Evolutionary conservation across 208 protist genomes (phyloP), one percentile per base, ranked within the genome.

Genomic region (Naegleria lovaniensis): DNA sequence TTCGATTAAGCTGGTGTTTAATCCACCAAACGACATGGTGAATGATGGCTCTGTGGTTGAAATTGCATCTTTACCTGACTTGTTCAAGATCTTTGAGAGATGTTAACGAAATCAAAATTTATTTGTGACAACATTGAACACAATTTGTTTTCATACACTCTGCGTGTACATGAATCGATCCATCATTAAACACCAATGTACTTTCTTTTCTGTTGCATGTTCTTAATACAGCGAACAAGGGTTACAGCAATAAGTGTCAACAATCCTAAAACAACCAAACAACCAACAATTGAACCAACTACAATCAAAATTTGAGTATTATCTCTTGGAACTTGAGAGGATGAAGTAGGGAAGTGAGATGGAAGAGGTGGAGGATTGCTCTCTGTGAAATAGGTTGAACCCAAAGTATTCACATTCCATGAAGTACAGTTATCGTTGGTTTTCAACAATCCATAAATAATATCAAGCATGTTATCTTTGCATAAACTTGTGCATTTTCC

Each of bases 11-110:
- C 2, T 67, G 2, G 0, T 29, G 0, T 89, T 89, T 67, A 55
- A 67, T 19, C 85, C 85, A n/a, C 85, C 85, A 40, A 25, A 39
- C 15, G 6, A 33, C 0, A 19, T 89, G 36, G 85, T 22, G 40
- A 29, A 11, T 41, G 85, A 67, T 89, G 33, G 33, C 5, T 51
- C n/a, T 39, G 25, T 89, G 5, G 5, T 67, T 33, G 85, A 89
- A 40, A 41, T 89, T 16, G 85, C 48, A 11, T 19, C 33, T 38
- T 5, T 67, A 0, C 19, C 41, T 29, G 48, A 89, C 1, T 67
- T 89, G 48, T 89, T 51, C n/a, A 89, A 89, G 59, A 25, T 89
- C 2, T 89, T 89, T 67, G 85, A 89, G 39, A 52, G 85, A 67
- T 89, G 85, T 40, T 89, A 67, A n/a, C n/a, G n/a, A n/a, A n/a